Base-by-base conservation (phyloP, 192 early-diverging fungal species). In the Coemansia sp. region DNA sequence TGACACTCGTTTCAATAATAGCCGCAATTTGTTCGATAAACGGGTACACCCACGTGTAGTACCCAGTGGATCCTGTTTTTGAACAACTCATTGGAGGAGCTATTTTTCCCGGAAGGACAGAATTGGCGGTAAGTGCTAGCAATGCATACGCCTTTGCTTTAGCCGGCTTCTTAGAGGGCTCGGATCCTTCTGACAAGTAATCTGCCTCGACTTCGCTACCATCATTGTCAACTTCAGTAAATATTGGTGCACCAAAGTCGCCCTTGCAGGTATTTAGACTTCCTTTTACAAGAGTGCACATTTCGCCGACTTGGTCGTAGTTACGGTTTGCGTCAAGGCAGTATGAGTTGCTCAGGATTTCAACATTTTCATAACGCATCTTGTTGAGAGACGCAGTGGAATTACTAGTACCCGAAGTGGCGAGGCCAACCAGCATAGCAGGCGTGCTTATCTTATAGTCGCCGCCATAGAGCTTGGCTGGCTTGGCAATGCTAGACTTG, bases 41-140 rank as follows among this genome's bases (percentile, higher is more conserved):
- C 15, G 69, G 69, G 20, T 70, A 70, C 0, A 70, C n/a, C 69
- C 69, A 70, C 7, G 61, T 64, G 57, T 70, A 70, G 38, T 64
- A 70, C 9, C 69, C 69, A 43, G 63, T 64, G 12, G 46, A 13
- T 12, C 69, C 62, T 13, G 47, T 43, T 10, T 57, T 39, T 0
- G 52, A 47, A 8, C 69, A 70, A 22, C 24, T 24, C 68, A 62
- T 46, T 15, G 43, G 9, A 5, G 55, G 29, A 7, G 55, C 31
- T n/a, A 18, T 12, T 34, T 58, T 31, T 12, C 55, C 55, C 3
- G 55, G 55, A 8, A n/a, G 8, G 7, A 58, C 24, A n/a, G 69
- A 62, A 22, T 64, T 36, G 6, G 69, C 40, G 8, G 69, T 70
- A 29, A 70, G 60, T 22, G 47, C 69, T 49, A 70, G 46, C 20